Conservation (phyloP, 2,329 filamentous ascomycete species). For the Leptographium wingfieldii region DNA sequence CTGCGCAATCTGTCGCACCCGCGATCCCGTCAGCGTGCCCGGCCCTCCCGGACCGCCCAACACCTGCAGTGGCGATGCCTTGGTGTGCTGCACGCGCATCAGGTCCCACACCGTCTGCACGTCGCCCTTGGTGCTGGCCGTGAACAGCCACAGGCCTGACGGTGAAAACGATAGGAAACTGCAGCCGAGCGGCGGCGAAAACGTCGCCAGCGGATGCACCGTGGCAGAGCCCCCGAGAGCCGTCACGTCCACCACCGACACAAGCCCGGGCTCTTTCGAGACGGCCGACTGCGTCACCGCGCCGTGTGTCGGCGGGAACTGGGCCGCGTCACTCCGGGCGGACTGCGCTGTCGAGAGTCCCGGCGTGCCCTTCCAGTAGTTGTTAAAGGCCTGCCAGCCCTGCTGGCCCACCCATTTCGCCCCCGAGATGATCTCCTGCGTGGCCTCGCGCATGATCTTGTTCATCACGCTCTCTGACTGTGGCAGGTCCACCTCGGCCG, state of each 20-base stretch:
- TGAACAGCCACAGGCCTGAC: slow-evolving; percentile 60
- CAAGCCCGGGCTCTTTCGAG: slow-evolving; percentile 55
- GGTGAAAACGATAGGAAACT: slow-evolving; percentile 73
- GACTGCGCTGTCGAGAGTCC: slow-evolving; percentile 25
- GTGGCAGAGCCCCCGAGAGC: slow-evolving; percentile 37
- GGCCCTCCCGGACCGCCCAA: slow-evolving; percentile 24
- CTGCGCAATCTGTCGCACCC: slow-evolving; percentile 72
- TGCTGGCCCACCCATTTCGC: slow-evolving; percentile 69
- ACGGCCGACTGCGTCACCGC: slow-evolving; percentile 38
- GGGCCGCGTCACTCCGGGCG: slow-evolving; percentile 32
- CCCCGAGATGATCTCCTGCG: slow-evolving; percentile 63
- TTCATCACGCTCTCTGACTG: slow-evolving; percentile 60
- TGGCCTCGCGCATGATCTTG: slow-evolving; percentile 65
- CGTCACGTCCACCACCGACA: slow-evolving; percentile 63
- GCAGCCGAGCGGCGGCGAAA: slow-evolving; percentile 59
- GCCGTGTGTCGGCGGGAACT: slow-evolving; percentile 68
- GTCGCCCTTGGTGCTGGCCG: slow-evolving; percentile 73
- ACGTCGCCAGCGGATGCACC: slow-evolving; percentile 56
- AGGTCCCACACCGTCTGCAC: slow-evolving; percentile 73
- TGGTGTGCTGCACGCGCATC: slow-evolving; percentile 50
- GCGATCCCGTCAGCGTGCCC: slow-evolving; percentile 35
- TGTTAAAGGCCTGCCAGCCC: slow-evolving; percentile 64
- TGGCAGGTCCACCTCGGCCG: slow-evolving; percentile 58
- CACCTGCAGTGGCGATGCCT: slow-evolving; percentile 45
- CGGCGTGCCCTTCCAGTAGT: slow-evolving; percentile 57